Evolutionary conservation across 108 stramenopile genomes (phyloP).

Genomic region (Skeletonema menzelii): DNA sequence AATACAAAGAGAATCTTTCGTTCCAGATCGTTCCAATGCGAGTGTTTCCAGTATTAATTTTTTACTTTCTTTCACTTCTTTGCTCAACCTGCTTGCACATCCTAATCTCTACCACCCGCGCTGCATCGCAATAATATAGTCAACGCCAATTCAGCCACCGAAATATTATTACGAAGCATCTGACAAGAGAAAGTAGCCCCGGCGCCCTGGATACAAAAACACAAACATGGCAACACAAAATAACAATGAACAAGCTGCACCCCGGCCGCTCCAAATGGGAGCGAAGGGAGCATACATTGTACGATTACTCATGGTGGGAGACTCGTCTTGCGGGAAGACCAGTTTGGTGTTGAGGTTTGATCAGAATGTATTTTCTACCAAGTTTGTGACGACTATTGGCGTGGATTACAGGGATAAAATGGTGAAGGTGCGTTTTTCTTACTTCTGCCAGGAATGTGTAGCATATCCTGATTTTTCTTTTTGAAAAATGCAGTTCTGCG

Average conservation of each 20-base stretch:
- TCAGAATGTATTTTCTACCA: conserved; percentile 92
- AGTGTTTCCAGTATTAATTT: too few species aligned
- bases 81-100: not conserved
- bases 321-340: conserved; percentile 89
- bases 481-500: not conserved
- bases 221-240: not conserved
- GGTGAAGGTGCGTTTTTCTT: conserved; percentile 68
- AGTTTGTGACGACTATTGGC: conserved; percentile 94
- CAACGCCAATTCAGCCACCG: not conserved
- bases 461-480: not conserved
- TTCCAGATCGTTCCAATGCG: too few species aligned
- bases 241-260: conserved; percentile 21
- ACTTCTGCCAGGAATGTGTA: not conserved
- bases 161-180: not conserved
- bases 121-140: not conserved
- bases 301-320: conserved; percentile 88
- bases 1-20: not conserved
- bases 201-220: not conserved
- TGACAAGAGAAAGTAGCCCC: not conserved
- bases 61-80: too few species aligned
- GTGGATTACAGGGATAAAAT: conserved; percentile 96
- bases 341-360: conserved; percentile 87
- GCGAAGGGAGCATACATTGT: conserved; percentile 92
- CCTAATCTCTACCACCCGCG: not conserved
- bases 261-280: conserved; percentile 89